phyloP scores from a whole-genome alignment of 208 protist species.

The Leishmania arabica region DNA sequence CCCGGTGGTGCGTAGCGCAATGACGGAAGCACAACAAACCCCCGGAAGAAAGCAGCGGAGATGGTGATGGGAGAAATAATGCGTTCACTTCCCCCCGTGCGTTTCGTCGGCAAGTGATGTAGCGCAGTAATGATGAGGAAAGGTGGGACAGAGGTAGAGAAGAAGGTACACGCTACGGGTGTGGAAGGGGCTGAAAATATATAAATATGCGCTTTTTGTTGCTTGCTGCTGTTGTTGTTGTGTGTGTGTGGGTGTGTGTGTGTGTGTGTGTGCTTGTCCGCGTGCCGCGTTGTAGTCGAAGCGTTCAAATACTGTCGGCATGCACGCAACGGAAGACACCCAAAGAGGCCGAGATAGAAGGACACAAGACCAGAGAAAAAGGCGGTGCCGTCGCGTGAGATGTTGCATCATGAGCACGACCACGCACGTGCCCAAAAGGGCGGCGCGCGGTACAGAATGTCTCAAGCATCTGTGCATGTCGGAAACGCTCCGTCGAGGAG shows the following conservation, averaged over 20 bases:
- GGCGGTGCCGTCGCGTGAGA: not conserved
- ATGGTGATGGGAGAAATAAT: not conserved
- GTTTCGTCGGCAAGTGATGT: not conserved
- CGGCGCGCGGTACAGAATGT: not conserved
- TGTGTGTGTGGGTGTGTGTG: too few relatives aligned
- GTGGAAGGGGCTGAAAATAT: not conserved
- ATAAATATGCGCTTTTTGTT: too few relatives aligned
- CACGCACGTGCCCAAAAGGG: not conserved
- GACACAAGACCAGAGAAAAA: not conserved
- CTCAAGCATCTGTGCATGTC: not conserved
- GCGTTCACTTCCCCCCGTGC: not conserved
- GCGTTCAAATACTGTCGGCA: not conserved
- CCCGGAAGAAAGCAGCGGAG: not conserved
- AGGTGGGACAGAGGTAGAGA: not conserved
- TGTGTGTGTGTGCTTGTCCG: not conserved
- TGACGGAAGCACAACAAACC: not conserved
- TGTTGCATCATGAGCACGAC: not conserved
- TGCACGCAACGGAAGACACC: not conserved
- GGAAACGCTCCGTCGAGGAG: not conserved
- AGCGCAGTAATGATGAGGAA: not conserved
- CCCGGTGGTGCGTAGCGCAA: not conserved
- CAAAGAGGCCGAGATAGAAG: not conserved
- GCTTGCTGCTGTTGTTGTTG: too few relatives aligned
- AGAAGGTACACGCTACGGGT: not conserved
- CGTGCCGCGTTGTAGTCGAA: not conserved